Conservation (phyloP, 73 alveolate genomes). For the Urostyla sp. region DNA sequence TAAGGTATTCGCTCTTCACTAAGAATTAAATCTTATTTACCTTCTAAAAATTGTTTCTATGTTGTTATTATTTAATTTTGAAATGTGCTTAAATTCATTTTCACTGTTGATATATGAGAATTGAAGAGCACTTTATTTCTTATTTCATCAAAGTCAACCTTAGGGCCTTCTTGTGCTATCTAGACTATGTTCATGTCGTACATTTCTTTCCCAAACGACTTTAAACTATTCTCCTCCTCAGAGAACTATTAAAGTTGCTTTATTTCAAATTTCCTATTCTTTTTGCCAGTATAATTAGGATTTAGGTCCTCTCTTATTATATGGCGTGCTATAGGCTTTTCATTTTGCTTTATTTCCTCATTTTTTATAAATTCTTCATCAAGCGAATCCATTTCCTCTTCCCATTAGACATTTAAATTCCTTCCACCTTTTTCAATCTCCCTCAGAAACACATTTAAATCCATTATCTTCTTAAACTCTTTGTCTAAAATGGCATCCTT, state of each 20-base stretch:
- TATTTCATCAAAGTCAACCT: neutral
- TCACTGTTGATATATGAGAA: neutral
- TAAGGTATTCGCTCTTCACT: too few species aligned
- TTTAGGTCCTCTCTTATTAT: too few species aligned
- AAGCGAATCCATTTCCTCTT: slow-evolving; percentile 12
- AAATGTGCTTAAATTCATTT: neutral
- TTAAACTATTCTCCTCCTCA: neutral
- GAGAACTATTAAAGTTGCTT: too few species aligned
- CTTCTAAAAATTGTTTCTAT: neutral
- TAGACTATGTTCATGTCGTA: neutral
- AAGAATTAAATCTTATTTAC: too few species aligned
- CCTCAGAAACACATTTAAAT: neutral
- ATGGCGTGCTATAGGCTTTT: too few species aligned
- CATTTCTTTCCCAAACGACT: neutral
- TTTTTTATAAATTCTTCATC: slow-evolving; percentile 16
- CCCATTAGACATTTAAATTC: slow-evolving; percentile 15
- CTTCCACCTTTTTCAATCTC: neutral
- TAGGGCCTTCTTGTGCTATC: neutral
- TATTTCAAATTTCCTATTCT: too few species aligned
- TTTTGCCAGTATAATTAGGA: too few species aligned
- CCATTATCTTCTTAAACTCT: slow-evolving; percentile 10
- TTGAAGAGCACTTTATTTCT: neutral
- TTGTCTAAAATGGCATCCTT: slow-evolving; percentile 11
- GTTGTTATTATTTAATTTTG: neutral
- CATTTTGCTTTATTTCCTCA: neutral